Conservation (phyloP, 768 basidiomycete species). For the Russula compacta region DNA sequence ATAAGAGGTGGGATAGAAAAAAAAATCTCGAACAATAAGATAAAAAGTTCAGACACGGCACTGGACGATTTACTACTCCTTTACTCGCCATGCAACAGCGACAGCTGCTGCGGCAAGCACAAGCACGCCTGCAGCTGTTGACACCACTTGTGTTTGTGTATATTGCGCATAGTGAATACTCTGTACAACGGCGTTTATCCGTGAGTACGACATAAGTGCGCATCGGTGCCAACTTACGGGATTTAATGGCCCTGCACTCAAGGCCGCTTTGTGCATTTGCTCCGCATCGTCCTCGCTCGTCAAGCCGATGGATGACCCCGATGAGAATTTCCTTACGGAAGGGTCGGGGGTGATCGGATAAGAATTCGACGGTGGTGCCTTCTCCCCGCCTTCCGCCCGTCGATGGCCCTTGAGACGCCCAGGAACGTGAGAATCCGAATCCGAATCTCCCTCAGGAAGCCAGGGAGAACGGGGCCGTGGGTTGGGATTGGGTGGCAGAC, state of each 20-base stretch:
- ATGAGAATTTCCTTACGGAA: conserved; percentile 18
- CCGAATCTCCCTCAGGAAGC: conserved; percentile 18
- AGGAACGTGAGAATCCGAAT: conserved; percentile 16
- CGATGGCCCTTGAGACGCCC: conserved; percentile 9
- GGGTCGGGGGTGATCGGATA: conserved; percentile 20
- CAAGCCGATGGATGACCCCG: conserved; percentile 15
- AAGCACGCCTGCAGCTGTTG: conserved; percentile 19
- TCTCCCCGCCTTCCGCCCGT: conserved; percentile 10
- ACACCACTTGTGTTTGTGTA: conserved; percentile 12
- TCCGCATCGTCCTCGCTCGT: conserved; percentile 16
- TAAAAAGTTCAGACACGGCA: conserved; percentile 1
- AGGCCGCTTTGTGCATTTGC: neutral
- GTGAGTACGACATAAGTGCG: neutral
- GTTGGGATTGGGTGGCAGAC: conserved; percentile 14
- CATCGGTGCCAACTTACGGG: neutral
- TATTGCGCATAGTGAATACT: conserved; percentile 2
- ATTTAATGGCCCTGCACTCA: conserved; percentile 2
- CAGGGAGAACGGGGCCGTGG: conserved; percentile 19
- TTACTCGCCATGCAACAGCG: conserved; percentile 20
- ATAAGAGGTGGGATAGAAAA: neutral
- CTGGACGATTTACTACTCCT: conserved; percentile 10
- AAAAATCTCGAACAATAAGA: conserved; percentile 16
- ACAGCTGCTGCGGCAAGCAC: conserved; percentile 20
- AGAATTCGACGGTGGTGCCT: neutral
- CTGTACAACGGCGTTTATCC: neutral